Evolutionary conservation across 2,329 filamentous ascomycete genomes (phyloP).

Genomic region (Nannizziopsis arthrosporioides): DNA sequence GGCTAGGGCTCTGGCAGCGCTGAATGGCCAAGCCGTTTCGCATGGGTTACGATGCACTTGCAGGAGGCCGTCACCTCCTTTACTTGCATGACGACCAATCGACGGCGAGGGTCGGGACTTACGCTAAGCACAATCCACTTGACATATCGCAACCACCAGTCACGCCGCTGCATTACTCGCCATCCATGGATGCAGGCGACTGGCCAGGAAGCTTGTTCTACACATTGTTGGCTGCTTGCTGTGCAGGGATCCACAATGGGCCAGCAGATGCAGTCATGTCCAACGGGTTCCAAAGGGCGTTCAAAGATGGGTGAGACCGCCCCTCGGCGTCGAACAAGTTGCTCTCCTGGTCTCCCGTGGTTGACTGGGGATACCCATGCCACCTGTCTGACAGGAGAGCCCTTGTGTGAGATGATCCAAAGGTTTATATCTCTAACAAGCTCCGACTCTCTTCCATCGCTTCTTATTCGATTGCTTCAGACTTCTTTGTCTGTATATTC

Average conservation of each 20-base stretch:
- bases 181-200: background rate
- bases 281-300: background rate
- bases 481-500: background rate
- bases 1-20: background rate
- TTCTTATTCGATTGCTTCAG: background rate
- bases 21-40: slow-evolving; percentile 3
- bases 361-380: slow-evolving; percentile 1
- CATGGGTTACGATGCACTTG: slow-evolving; percentile 7
- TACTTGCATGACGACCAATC: slow-evolving; percentile 6
- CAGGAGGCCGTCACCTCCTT: background rate
- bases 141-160: slow-evolving; percentile 4
- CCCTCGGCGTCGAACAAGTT: background rate
- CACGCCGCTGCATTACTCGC: slow-evolving; percentile 4
- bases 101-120: background rate
- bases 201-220: slow-evolving; percentile 4
- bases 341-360: background rate
- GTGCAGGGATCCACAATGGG: slow-evolving; percentile 6
- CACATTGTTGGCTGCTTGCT: background rate
- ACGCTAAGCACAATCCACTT: slow-evolving; percentile 7
- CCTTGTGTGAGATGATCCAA: background rate
- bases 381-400: background rate
- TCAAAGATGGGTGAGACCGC: slow-evolving; percentile 3
- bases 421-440: slow-evolving; percentile 3
- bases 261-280: slow-evolving; percentile 1
- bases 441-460: background rate